phyloP scores from a whole-genome alignment of 305 asterid genomes.

The Fraxinus albicans region DNA sequence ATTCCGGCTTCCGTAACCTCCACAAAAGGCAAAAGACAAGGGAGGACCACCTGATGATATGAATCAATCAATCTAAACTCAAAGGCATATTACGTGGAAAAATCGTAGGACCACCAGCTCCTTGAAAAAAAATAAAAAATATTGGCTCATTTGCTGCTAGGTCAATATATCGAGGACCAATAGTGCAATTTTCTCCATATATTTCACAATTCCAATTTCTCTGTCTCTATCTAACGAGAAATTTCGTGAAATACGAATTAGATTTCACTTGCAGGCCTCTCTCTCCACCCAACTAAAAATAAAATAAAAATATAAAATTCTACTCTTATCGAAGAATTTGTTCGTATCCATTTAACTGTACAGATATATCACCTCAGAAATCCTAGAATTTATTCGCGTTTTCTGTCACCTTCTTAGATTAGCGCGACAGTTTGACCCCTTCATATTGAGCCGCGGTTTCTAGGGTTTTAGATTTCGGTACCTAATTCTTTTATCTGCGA shows the following conservation, averaged over 20 bases:
- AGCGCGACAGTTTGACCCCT: constrained; percentile 3
- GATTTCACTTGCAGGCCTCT: too few species aligned
- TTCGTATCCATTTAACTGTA: neutral
- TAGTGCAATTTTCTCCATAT: neutral
- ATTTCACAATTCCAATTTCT: neutral
- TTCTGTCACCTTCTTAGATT: neutral
- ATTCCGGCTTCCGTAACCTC: neutral
- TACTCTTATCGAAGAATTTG: neutral
- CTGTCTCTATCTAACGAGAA: neutral
- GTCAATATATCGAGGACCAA: neutral
- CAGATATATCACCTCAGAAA: neutral
- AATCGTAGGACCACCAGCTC: neutral
- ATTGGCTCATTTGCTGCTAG: neutral
- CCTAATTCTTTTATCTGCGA: neutral
- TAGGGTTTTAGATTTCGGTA: constrained; percentile 8
- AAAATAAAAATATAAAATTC: too few species aligned
- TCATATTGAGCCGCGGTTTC: neutral
- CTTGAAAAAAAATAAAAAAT: neutral
- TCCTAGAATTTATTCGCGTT: neutral
- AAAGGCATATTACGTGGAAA: neutral
- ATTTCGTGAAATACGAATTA: neutral
- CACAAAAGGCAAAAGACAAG: neutral
- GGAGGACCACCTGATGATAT: neutral
- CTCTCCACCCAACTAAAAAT: too few species aligned
- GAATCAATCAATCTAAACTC: neutral